Percentiles rank a stretch among this genome's conserved stretches.
phyloP scores from a whole-genome alignment of 2,329 filamentous ascomycete genomes.

The Diaporthe aspalathi region DNA sequence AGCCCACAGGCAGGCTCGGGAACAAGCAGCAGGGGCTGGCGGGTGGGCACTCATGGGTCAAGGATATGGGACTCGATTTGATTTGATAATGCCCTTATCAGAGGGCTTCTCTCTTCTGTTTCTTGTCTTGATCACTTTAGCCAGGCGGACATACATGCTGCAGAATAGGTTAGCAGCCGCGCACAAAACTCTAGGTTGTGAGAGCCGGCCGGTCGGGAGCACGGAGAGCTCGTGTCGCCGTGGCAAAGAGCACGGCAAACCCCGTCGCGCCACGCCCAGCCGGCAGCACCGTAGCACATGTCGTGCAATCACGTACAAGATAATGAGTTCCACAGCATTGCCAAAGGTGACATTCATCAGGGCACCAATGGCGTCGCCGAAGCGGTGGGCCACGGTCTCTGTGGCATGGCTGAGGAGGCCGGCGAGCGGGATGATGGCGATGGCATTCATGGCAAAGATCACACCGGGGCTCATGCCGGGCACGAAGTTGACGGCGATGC shows the following conservation, averaged over 20 bases:
- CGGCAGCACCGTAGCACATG: neutral
- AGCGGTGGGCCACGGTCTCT: constrained; percentile 77
- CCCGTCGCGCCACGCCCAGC: neutral
- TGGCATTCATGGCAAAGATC: constrained; percentile 78
- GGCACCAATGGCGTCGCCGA: constrained; percentile 79
- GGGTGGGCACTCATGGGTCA: constrained; percentile 35
- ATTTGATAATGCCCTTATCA: constrained; percentile 66
- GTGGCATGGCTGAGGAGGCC: constrained; percentile 79
- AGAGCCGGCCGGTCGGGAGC: constrained; percentile 23
- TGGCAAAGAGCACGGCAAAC: neutral
- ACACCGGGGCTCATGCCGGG: constrained; percentile 66
- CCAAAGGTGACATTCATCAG: constrained; percentile 83
- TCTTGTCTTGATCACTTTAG: constrained; percentile 57
- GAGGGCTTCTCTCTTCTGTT: constrained; percentile 65
- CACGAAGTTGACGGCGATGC: constrained; percentile 73
- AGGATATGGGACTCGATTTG: constrained; percentile 58
- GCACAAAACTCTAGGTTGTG: neutral
- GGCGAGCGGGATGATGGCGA: constrained; percentile 81
- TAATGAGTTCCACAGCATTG: constrained; percentile 83
- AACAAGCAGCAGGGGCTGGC: constrained; percentile 21
- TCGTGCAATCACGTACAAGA: constrained; percentile 64
- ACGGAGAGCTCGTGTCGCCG: constrained; percentile 36
- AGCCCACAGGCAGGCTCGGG: constrained; percentile 34
- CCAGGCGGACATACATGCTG: constrained; percentile 65
- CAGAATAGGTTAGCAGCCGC: constrained; percentile 42